Base-by-base conservation (phyloP, 2,329 filamentous ascomycete species). In the Myotisia sp. region DNA sequence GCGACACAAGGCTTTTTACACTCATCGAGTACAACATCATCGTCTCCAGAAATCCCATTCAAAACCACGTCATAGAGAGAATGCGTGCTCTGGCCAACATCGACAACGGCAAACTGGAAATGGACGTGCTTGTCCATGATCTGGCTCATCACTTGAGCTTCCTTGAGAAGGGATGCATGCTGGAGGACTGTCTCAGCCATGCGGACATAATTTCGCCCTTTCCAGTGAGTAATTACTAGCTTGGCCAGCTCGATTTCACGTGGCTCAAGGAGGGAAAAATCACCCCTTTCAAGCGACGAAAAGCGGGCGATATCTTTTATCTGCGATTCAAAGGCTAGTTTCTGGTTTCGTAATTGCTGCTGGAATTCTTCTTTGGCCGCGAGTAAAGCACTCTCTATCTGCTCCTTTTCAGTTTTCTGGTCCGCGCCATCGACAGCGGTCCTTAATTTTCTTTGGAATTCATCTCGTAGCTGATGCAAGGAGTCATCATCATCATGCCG, bases 61-160 rank as follows among this genome's bases (percentile, higher is more conserved):
- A 98, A 67, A 3, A 95, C 85, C 59, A 98, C 79, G 55, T 98
- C 90, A 58, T 98, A 98, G 1, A 86, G 92, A 3, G 90, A 98
- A 46, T 80, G 86, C 44, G 92, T 70, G 14, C 76, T 76, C 49
- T 98, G 86, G 1, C 90, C 90, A 42, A 79, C 65, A 48, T 94
- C 87, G 20, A 95, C 75, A 37, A 94, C 76, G 8, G 83, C 79
- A 53, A 95, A 98, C 55, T 98, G 90, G 54, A 98, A 95, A 13
- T 87, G 78, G 6, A 94, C 81, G 44, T 76, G 76, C 54, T 94
- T 90, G 46, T 90, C 82, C 63, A 98, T 80, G 48, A 92, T 83
- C 47, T 93, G 87, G 61, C 86, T 92, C 83, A 98, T 90, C 40
- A 98, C 78, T 52, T 98, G 90, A 1, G 90, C 90, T 58, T 98